phyloP scores from a whole-genome alignment of 352 stramenopile genomes.

The Phytopythium aichiense region DNA sequence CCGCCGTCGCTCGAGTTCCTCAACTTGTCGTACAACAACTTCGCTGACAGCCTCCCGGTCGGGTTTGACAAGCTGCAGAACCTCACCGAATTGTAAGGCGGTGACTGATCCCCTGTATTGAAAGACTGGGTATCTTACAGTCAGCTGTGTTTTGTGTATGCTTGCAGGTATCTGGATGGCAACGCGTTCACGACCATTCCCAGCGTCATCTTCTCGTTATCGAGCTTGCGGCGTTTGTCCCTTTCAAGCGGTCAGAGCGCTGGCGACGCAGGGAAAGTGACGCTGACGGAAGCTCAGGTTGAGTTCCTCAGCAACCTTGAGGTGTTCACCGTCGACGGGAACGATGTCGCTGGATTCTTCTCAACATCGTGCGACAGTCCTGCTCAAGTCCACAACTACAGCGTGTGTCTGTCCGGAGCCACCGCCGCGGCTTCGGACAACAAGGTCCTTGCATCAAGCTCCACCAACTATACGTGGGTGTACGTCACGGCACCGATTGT shows the following conservation, averaged over 20 bases:
- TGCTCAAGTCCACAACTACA: constrained; percentile 13
- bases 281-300: constrained; percentile 20
- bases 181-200: constrained; percentile 17
- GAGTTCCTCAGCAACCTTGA: constrained; percentile 22
- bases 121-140: background rate
- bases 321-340: constrained; percentile 23
- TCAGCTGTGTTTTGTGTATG: background rate
- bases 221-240: constrained; percentile 15
- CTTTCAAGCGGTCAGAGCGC: constrained; percentile 4
- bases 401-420: constrained; percentile 15
- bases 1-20: constrained; percentile 34
- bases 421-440: background rate
- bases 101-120: background rate
- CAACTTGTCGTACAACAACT: constrained; percentile 79
- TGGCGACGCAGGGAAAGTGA: constrained; percentile 18
- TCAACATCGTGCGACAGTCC: constrained; percentile 16
- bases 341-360: constrained; percentile 10
- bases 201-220: constrained; percentile 13
- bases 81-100: constrained; percentile 12
- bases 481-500: constrained; percentile 6
- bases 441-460: background rate
- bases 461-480: constrained; percentile 3
- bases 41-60: constrained; percentile 29
- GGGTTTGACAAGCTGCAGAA: constrained; percentile 13
- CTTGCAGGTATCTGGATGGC: constrained; percentile 8